phyloP scores from a whole-genome alignment of 345 rosid genomes.

The Leavenworthia alabamica region DNA sequence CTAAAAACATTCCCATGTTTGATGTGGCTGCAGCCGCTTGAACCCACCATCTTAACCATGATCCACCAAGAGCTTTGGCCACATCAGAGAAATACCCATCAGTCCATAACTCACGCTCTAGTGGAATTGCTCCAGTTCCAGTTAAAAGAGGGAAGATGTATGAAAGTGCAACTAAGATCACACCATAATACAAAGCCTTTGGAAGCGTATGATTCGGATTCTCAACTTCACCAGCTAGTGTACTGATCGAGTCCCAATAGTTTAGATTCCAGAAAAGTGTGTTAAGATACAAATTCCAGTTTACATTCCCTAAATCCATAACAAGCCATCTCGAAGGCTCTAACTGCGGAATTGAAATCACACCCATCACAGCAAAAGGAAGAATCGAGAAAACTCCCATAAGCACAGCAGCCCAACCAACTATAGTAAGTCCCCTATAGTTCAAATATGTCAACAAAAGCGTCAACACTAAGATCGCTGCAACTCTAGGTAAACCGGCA shows the following conservation, averaged over 20 bases:
- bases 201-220: conserved; percentile 59
- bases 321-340: conserved; percentile 57
- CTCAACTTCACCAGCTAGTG: conserved; percentile 63
- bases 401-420: conserved; percentile 57
- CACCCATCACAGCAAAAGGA: conserved; percentile 55
- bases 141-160: conserved; percentile 54
- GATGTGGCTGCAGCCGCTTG: conserved; percentile 72
- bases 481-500: conserved; percentile 45
- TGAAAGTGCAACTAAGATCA: conserved; percentile 48
- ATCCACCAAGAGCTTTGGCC: conserved; percentile 52
- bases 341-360: conserved; percentile 49
- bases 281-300: conserved; percentile 64
- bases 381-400: conserved; percentile 58
- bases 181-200: conserved; percentile 45
- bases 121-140: conserved; percentile 58
- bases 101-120: conserved; percentile 50
- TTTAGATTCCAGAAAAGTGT: conserved; percentile 71
- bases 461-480: conserved; percentile 44
- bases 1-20: conserved; percentile 73
- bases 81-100: conserved; percentile 67
- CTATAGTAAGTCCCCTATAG: conserved; percentile 63
- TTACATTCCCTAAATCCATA: conserved; percentile 34
- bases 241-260: conserved; percentile 71
- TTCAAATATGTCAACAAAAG: conserved; percentile 49
- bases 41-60: conserved; percentile 65